Evolutionary conservation across 2,329 filamentous ascomycete genomes (phyloP).

Genomic region (Cladophialophora exuberans): DNA sequence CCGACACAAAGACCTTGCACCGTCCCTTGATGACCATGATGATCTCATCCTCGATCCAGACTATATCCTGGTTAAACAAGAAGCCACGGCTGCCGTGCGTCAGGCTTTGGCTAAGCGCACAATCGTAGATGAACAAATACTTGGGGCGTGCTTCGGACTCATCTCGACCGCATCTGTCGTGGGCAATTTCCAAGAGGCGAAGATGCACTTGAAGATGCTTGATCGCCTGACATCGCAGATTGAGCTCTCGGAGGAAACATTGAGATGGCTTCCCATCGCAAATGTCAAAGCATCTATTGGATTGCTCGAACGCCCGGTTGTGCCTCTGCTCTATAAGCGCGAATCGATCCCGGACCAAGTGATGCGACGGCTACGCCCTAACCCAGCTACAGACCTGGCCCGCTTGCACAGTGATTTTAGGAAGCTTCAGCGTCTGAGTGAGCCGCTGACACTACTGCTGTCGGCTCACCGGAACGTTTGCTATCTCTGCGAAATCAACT

Average conservation of each 20-base stretch:
- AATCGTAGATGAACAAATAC: conserved; percentile 40
- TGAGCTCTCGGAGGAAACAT: conserved; percentile 38
- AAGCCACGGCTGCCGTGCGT: conserved; percentile 33
- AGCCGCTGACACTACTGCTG: conserved; percentile 35
- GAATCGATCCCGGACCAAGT: conserved; percentile 37
- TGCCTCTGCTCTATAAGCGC: conserved; percentile 40
- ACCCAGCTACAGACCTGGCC: conserved; percentile 33
- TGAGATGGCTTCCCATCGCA: conserved; percentile 25
- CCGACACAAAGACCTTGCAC: conserved; percentile 33
- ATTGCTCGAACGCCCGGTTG: conserved; percentile 40
- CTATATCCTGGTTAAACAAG: conserved; percentile 44
- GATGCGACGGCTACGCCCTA: conserved; percentile 37
- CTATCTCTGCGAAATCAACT: conserved; percentile 38
- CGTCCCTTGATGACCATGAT: conserved; percentile 25
- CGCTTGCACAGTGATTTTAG: conserved; percentile 37
- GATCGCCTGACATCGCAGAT: conserved; percentile 41
- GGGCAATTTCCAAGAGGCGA: conserved; percentile 43
- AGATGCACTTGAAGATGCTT: conserved; percentile 42
- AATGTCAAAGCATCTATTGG: conserved; percentile 37
- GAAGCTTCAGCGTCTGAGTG: conserved; percentile 37
- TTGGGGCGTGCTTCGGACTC: conserved; percentile 44
- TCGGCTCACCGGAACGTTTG: conserved; percentile 38
- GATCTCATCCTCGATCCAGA: conserved; percentile 39
- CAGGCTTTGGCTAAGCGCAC: conserved; percentile 38
- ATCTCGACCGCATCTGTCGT: conserved; percentile 44